Conservation (phyloP, 805 yeast genomes). For the Candida railenensis region DNA sequence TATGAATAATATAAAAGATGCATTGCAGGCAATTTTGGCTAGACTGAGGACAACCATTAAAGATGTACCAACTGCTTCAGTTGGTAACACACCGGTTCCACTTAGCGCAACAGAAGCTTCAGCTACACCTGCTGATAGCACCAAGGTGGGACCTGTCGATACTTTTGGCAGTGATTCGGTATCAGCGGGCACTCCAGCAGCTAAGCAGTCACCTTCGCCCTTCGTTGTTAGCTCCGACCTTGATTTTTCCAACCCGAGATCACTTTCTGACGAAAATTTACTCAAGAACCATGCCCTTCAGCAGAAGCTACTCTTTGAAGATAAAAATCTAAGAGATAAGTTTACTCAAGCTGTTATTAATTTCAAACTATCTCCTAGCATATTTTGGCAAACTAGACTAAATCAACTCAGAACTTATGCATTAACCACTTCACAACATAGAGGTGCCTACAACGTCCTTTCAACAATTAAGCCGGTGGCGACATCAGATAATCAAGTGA, state of each 20-base stretch:
- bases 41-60: conserved; percentile 56
- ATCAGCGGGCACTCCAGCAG: conserved; percentile 7
- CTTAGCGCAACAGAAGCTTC: conserved; percentile 1
- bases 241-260: conserved; percentile 21
- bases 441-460: conserved; percentile 91
- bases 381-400: conserved; percentile 84
- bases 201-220: conserved; percentile 11
- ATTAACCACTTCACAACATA: conserved; percentile 74
- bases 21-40: conserved; percentile 67
- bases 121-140: background rate
- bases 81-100: background rate
- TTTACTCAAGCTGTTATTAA: conserved; percentile 88
- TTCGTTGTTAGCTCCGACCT: conserved; percentile 11
- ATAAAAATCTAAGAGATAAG: conserved; percentile 64
- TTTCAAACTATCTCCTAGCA: conserved; percentile 70
- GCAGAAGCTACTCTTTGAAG: conserved; percentile 69
- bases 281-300: conserved; percentile 75
- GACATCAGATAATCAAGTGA: conserved; percentile 87
- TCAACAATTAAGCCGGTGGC: conserved; percentile 94
- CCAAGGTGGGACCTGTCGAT: background rate
- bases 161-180: background rate
- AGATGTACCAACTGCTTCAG: conserved; percentile 27
- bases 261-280: conserved; percentile 45
- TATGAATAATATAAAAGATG: conserved; percentile 70
- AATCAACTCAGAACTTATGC: conserved; percentile 84